Evolutionary conservation across 2,329 filamentous ascomycete species (phyloP).

Genomic region (Claviceps sp.): DNA sequence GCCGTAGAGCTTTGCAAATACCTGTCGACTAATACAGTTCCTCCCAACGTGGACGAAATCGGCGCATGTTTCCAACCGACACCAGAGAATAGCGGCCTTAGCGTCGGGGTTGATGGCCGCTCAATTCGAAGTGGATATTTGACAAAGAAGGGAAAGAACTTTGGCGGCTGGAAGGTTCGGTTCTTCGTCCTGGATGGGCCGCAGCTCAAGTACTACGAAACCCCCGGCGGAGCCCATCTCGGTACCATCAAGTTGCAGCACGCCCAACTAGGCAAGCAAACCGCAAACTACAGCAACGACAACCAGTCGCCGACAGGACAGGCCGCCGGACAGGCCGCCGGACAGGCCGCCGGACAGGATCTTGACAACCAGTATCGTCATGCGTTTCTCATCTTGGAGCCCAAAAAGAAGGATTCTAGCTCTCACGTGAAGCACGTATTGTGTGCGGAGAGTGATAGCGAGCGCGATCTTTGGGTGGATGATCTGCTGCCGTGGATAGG

Average conservation of each 20-base stretch:
- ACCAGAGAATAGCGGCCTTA: conserved; percentile 17
- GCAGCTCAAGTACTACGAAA: conserved; percentile 76
- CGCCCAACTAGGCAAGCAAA: conserved; percentile 91
- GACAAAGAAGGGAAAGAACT: conserved; percentile 95
- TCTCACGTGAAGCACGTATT: conserved; percentile 85
- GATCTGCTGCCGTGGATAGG: conserved; percentile 83
- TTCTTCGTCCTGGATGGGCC: conserved; percentile 49
- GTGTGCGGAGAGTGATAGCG: conserved; percentile 85
- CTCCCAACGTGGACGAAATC: conserved; percentile 47
- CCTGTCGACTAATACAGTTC: conserved; percentile 55
- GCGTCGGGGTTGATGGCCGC: conserved; percentile 47
- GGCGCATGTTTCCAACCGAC: conserved; percentile 13
- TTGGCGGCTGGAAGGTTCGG: conserved; percentile 91
- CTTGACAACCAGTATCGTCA: conserved; percentile 90
- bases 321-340: conserved; percentile 33
- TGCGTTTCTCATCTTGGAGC: conserved; percentile 87
- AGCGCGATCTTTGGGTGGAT: conserved; percentile 90
- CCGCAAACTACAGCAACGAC: conserved; percentile 30
- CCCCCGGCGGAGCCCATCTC: conserved; percentile 76
- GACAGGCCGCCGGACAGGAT: conserved; percentile 52
- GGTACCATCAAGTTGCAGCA: conserved; percentile 86
- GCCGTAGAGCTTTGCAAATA: conserved; percentile 79
- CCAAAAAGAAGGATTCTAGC: conserved; percentile 87
- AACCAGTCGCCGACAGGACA: conserved; percentile 47
- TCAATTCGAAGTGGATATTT: conserved; percentile 78